Evolutionary conservation across 805 yeast species (phyloP).

Genomic region (Cyberlindnera nakhonratchasimensis): DNA sequence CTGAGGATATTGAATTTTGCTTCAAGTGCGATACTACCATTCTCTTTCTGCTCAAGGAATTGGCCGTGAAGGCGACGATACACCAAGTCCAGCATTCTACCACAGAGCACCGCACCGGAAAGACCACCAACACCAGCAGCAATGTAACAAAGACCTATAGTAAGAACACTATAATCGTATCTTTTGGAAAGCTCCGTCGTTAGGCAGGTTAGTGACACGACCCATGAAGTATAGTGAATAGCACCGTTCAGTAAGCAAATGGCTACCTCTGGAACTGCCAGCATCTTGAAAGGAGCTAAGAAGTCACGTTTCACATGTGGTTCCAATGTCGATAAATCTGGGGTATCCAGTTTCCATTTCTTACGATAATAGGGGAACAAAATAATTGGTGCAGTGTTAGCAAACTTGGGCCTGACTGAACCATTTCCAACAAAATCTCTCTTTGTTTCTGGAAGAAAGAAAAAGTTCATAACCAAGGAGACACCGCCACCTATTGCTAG

Average conservation of each 20-base stretch:
- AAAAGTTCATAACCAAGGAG: conserved; percentile 32
- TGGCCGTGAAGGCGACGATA: conserved; percentile 30
- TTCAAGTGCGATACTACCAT: conserved; percentile 24
- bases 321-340: conserved; percentile 31
- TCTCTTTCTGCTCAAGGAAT: conserved; percentile 20
- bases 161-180: conserved; percentile 50
- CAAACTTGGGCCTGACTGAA: conserved; percentile 47
- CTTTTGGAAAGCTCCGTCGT: conserved; percentile 48
- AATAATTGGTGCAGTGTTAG: conserved; percentile 46
- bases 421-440: conserved; percentile 75
- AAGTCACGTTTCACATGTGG: conserved; percentile 26
- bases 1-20: conserved; percentile 48
- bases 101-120: conserved; percentile 55
- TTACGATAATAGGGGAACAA: conserved; percentile 8
- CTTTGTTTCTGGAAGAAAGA: conserved; percentile 72
- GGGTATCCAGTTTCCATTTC: conserved; percentile 30
- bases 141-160: conserved; percentile 71
- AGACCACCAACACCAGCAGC: conserved; percentile 72
- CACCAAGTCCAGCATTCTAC: conserved; percentile 49
- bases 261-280: conserved; percentile 42
- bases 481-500: conserved; percentile 60
- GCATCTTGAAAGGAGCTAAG: conserved; percentile 41
- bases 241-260: conserved; percentile 55
- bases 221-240: conserved; percentile 66
- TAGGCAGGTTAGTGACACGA: conserved; percentile 61